Evolutionary conservation across 345 rosid genomes (phyloP), one percentile per base, ranked within the genome.

Genomic region (Pugionium dolabratum): DNA sequence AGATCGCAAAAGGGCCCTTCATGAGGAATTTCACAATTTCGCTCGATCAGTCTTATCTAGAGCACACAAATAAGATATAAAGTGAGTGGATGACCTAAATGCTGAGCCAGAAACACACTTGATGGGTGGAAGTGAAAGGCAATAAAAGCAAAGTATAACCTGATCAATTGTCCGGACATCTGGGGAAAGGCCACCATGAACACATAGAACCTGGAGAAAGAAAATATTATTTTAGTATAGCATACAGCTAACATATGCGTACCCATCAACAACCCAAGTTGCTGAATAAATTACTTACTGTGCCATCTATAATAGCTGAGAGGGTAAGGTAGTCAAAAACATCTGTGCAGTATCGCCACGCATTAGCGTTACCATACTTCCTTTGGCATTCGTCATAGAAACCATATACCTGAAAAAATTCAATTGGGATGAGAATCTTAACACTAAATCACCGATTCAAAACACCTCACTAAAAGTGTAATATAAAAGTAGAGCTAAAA

Each of bases 1-100:
- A 94, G 96, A 79, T 94, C 99, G 64, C 99, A 94, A 77, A 94
- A 94, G 33, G 97, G 96, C 49, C 99, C 99, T 81, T 94, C 99
- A 69, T 94, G 96, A 10, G 99, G 99, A 79, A 94, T 94, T 73
- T 94, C 99, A 65, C 99, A 90, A 66, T 90, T 90, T 70, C 99
- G 83, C 42, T 94, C 97, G n/a, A 94, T 67, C 61, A 94, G 70
- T 81, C 99, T 82, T 72, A 94, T 94, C 99, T 94, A 83, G 2
- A 54, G 71, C 54, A 71, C 63, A 77, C 30, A 40, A 18, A 69
- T 9, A 28, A 45, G 33, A 59, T 67, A 28, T 39, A 40, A 32
- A 11, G 64, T 74, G 59, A 74, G 75, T 39, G 1, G 33, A 35
- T 44, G 66, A 45, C 9, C 52, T 50, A 43, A 62, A 57, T 69